These are phyloP conservation scores for Aspergillus unguis DNA, from an alignment of 2,329 filamentous ascomycete species.

Conservation along the genomic window DNA sequence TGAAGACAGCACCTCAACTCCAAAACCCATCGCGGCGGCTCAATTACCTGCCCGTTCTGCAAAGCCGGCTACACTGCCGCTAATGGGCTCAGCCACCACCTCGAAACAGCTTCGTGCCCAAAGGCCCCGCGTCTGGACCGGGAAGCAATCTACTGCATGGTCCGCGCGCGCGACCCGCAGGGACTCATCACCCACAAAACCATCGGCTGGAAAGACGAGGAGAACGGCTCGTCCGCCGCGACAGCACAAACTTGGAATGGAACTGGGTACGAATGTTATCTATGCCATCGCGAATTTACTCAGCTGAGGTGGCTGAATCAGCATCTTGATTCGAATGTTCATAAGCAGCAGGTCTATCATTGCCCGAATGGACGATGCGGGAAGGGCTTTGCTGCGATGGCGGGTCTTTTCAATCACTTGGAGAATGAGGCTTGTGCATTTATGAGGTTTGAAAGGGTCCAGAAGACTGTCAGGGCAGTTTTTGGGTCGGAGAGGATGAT, in stretches of 20 bases:
- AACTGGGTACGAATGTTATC: conserved; percentile 49
- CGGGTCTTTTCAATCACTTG: conserved; percentile 44
- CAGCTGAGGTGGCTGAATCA: conserved; percentile 41
- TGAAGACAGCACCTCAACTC: conserved; percentile 55
- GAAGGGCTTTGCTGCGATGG: conserved; percentile 39
- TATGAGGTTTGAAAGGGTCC: conserved; percentile 38
- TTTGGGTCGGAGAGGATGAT: too few relatives aligned
- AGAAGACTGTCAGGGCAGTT: not conserved
- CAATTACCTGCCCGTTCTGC: conserved; percentile 57
- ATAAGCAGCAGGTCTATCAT: conserved; percentile 48
- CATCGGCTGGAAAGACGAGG: conserved; percentile 45
- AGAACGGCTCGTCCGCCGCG: conserved; percentile 33
- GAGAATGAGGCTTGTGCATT: conserved; percentile 45
- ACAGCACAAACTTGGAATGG: conserved; percentile 48
- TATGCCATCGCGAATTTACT: conserved; percentile 51
- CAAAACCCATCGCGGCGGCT: conserved; percentile 45
- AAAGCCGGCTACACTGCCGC: conserved; percentile 45
- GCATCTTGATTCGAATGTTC: conserved; percentile 54
- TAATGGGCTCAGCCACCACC: conserved; percentile 54
- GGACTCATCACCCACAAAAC: conserved; percentile 53
- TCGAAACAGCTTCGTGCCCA: conserved; percentile 56
- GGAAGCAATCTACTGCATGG: conserved; percentile 46
- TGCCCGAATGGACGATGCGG: conserved; percentile 41
- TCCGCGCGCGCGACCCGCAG: conserved; percentile 47
- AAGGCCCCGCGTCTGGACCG: conserved; percentile 46